These are phyloP conservation scores for Kwoniella bestiolae DNA, from an alignment of 768 basidiomycete genomes.

Conservation along the genomic window DNA sequence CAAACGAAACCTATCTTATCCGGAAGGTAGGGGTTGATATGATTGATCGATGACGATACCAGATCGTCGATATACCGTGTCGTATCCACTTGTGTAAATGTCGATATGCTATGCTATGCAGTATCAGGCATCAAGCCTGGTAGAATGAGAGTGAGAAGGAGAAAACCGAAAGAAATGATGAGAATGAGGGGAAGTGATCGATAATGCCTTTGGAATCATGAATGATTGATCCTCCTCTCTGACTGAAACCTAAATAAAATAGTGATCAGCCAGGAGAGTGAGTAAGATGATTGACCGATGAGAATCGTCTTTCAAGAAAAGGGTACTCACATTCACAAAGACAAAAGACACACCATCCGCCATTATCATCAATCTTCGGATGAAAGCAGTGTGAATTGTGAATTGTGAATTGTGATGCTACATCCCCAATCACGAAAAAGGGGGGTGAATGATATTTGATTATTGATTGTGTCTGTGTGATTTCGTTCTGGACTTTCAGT, in stretches of 20 bases:
- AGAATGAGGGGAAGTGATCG: neutral
- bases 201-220: neutral
- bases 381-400: neutral
- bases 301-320: too few relatives aligned
- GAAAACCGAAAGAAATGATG: neutral
- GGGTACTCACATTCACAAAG: neutral
- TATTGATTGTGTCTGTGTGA: neutral
- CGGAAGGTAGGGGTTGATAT: constrained; percentile 2
- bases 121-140: constrained; percentile 1
- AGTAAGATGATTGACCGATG: neutral
- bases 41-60: constrained; percentile 1
- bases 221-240: neutral
- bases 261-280: neutral
- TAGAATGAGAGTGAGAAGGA: neutral
- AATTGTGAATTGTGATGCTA: neutral
- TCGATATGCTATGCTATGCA: neutral
- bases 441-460: too few relatives aligned
- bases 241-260: neutral
- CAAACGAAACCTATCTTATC: neutral
- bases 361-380: too few relatives aligned
- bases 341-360: neutral
- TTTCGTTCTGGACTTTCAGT: neutral
- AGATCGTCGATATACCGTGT: neutral
- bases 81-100: neutral
- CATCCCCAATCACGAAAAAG: neutral